phyloP scores from a whole-genome alignment of 2,329 filamentous ascomycete genomes.

The Geosmithia putterillii region DNA sequence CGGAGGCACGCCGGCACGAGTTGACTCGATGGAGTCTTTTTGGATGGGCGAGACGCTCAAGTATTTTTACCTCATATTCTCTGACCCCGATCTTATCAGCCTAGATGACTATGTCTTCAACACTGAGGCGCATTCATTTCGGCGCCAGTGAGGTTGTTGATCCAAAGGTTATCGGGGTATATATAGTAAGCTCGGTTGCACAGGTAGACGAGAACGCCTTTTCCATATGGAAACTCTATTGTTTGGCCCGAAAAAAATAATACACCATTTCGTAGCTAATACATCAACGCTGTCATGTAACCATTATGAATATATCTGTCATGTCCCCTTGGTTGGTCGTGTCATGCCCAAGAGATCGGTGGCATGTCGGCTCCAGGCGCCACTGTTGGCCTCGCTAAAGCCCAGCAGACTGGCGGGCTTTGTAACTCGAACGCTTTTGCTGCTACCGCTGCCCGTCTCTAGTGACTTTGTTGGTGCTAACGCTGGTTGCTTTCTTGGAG shows the following conservation, averaged over 20 bases:
- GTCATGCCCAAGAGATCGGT: slow-evolving; percentile 52
- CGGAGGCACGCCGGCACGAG: background rate
- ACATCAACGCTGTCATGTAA: slow-evolving; percentile 12
- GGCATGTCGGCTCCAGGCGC: slow-evolving; percentile 59
- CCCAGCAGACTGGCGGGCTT: slow-evolving; percentile 17
- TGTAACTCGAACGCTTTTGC: background rate
- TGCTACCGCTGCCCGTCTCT: background rate
- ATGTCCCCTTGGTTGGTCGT: slow-evolving; percentile 28
- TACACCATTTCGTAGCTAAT: background rate
- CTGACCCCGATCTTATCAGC: slow-evolving; percentile 47
- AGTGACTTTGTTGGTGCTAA: background rate
- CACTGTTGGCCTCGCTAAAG: slow-evolving; percentile 38
- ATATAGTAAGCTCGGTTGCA: too few species aligned
- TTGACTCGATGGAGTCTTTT: slow-evolving; percentile 38
- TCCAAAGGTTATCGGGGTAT: too few species aligned
- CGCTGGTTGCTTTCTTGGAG: background rate
- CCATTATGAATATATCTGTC: background rate
- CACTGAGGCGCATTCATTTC: slow-evolving; percentile 35
- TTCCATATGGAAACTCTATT: too few species aligned
- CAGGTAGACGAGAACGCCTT: too few species aligned
- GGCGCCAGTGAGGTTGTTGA: background rate
- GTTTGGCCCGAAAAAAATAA: too few species aligned
- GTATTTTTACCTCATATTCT: slow-evolving; percentile 64
- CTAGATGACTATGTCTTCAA: slow-evolving; percentile 56
- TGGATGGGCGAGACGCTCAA: slow-evolving; percentile 66